Conservation (phyloP, 1,139 yeast species). For the Candida sanyaensis region DNA sequence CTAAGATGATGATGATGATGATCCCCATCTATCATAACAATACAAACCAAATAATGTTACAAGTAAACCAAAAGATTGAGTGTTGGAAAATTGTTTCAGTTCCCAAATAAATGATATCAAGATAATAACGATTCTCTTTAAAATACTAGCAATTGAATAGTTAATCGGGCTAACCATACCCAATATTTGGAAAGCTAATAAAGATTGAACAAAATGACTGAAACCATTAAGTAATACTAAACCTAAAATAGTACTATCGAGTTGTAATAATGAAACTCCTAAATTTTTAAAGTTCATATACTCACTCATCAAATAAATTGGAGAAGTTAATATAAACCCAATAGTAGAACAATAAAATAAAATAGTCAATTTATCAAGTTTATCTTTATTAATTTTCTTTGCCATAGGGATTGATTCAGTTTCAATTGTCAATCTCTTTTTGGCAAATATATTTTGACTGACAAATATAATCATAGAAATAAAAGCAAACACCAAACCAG, state of each 20-base stretch:
- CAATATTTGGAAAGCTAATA: constrained; percentile 85
- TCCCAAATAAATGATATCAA: constrained; percentile 80
- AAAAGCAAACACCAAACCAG: constrained; percentile 76
- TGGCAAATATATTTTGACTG: constrained; percentile 88
- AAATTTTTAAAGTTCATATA: constrained; percentile 31
- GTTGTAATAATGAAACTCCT: constrained; percentile 30
- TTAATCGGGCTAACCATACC: constrained; percentile 87
- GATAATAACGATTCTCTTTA: constrained; percentile 86
- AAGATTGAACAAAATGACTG: constrained; percentile 81
- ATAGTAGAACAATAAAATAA: constrained; percentile 80
- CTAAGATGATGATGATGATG: not conserved
- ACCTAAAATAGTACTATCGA: constrained; percentile 32
- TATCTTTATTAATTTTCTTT: constrained; percentile 25
- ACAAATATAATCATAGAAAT: constrained; percentile 86
- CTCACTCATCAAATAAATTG: constrained; percentile 74
- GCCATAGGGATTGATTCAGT: constrained; percentile 8
- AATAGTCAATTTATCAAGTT: constrained; percentile 80
- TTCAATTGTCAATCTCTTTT: constrained; percentile 64
- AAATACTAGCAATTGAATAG: constrained; percentile 85
- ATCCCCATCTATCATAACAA: constrained; percentile 77
- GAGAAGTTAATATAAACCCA: constrained; percentile 78
- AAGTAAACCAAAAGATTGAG: constrained; percentile 69
- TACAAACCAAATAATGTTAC: constrained; percentile 68
- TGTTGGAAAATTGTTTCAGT: constrained; percentile 34
- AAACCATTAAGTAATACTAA: constrained; percentile 65